Base-by-base conservation (phyloP, 805 yeast genomes). In the Dipodascus geniculatus region DNA sequence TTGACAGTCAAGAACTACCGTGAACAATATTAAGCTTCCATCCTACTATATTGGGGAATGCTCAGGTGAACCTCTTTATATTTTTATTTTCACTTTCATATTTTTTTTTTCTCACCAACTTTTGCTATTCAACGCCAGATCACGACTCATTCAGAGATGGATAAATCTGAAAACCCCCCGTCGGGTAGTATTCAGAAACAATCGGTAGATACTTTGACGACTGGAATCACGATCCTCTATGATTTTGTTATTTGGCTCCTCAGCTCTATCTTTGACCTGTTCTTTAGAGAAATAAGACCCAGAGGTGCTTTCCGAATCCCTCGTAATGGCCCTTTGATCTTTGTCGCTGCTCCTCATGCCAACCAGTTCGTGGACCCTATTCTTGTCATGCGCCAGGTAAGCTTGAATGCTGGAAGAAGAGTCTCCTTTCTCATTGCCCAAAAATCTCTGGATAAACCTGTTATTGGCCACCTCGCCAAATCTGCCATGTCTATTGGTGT, bases 311-410 rank as follows among this genome's bases (percentile, higher is more conserved):
- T 80, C 69, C 77, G 78, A 49, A 75, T 80, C 51, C 85, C 85
- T 14, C 73, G 76, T 28, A 68, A 76, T 8, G 97, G 96, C 0
- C 91, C 98, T 0, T 83, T 89, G 6, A 84, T 91, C 53, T 83
- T 93, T 57, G 98, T 93, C 35, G 95, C 93, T 9, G 99, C 96
- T 1, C 98, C 98, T 1, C 99, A 91, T 71, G 95, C 96, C n/a
- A 88, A 88, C 68, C 96, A 89, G 69, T 90, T 90, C 65, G 88
- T 90, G 33, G 87, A 81, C 59, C 91, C 93, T 1, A 79, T 90
- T 50, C 77, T 93, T 51, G 73, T 93, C 49, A 83, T 87, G 85
- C 83, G 85, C 49, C 91, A 85, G 64, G 91, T 87, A 23, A 78
- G 82, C 60, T 72, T 73, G 51, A 81, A 80, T 54, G 76, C 85